Evolutionary conservation across 2,329 filamentous ascomycete genomes (phyloP), one percentile per base, ranked within the genome.

Genomic region (Alternaria gansuensis): DNA sequence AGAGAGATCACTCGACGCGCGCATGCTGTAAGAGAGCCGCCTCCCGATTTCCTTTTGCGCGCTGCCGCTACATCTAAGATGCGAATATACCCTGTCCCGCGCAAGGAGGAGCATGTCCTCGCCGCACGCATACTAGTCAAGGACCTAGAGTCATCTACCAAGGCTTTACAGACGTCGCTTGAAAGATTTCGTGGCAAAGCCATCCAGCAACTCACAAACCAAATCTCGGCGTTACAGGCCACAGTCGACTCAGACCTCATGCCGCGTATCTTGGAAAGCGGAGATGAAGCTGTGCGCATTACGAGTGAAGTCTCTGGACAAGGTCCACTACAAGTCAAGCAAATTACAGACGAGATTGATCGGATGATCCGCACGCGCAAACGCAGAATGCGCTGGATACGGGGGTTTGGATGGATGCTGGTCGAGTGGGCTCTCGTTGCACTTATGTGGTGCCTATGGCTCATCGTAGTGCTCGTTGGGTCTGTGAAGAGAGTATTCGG

Each of bases 401-500:
- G 92, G 37, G 83, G 91, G 13, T 87, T 88, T 0, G 89, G 92
- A 13, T 98, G 93, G 85, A 87, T 93, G 54, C 79, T 89, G 21
- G 86, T 97, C 14, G 94, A 98, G 81, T 97, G 93, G 92, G 81
- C 87, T 49, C 84, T 98, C 17, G 87, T 98, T 37, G 91, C 90
- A 4, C 86, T 96, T 67, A 92, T 98, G 88, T 97, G 95, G 93
- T 92, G 90, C 78, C 88, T 96, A 14, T 98, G 94, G 93, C 87
- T 96, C 59, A 82, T 96, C 33, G 93, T 97, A 24, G 90, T 93
- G 75, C 82, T 94, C 24, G 82, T 90, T 51, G 86, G 91, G 59
- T 77, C 91, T 13, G 79, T 90, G 34, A 80, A 88, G 59, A 87
- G 88, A 10, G 67, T 90, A 1, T 84, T 89, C 43, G 84, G 84